phyloP scores from a whole-genome alignment of 2,329 filamentous ascomycete species.

The Achaetomium macrosporum region DNA sequence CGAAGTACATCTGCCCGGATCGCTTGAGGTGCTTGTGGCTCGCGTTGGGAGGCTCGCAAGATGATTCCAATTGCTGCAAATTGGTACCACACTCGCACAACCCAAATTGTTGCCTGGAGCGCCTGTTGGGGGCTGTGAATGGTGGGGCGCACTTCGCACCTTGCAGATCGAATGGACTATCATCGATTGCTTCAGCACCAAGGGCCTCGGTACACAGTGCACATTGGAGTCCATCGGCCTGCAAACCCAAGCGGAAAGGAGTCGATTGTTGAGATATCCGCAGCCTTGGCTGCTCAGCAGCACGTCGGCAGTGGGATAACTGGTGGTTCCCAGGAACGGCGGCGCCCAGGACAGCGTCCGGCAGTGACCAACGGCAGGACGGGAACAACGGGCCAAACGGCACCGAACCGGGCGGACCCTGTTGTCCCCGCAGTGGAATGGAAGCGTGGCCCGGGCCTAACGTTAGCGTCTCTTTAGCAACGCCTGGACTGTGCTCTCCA shows the following conservation, averaged over 20 bases:
- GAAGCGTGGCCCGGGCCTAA: not conserved
- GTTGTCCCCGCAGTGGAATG: slow-evolving; percentile 2
- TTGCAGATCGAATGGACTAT: not conserved
- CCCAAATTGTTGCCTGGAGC: slow-evolving; percentile 14
- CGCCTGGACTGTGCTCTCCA: slow-evolving; percentile 1
- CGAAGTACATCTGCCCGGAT: too few relatives aligned
- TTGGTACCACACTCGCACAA: slow-evolving; percentile 2
- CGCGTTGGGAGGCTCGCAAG: slow-evolving; percentile 5
- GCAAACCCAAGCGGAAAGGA: too few relatives aligned
- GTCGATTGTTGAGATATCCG: too few relatives aligned
- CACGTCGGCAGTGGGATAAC: slow-evolving; percentile 10
- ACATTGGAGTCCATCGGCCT: too few relatives aligned
- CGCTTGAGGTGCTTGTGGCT: not conserved
- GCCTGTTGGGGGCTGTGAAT: slow-evolving; percentile 1
- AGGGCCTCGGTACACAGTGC: not conserved
- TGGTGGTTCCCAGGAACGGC: slow-evolving; percentile 5
- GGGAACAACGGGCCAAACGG: slow-evolving; percentile 10
- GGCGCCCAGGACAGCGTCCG: not conserved
- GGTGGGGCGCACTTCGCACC: not conserved
- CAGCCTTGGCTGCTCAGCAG: not conserved
- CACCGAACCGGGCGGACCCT: slow-evolving; percentile 4
- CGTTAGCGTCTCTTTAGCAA: not conserved
- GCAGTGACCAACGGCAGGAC: not conserved
- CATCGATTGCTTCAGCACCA: not conserved
- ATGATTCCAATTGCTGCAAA: slow-evolving; percentile 5